Base-by-base conservation (phyloP, 202 grass and related monocot species). In the Zoysia matrella region DNA sequence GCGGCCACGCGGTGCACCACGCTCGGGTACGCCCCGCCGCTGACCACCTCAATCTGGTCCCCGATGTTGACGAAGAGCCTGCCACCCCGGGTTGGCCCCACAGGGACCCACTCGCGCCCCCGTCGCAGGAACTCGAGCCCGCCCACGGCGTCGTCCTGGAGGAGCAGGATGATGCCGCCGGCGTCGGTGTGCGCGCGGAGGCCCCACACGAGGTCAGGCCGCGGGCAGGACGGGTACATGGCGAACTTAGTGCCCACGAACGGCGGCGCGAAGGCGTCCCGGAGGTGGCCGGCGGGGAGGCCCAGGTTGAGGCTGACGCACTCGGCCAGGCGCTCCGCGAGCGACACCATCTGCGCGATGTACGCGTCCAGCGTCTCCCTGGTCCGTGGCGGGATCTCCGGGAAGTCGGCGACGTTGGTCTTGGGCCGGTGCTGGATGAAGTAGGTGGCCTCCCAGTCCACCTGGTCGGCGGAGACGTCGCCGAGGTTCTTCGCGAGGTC, bases 241-340 rank as follows among this genome's bases (percentile, higher is more conserved):
- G 92, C 92, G 75, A 98, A 86, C 84, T 98, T 94, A 48, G 95
- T 92, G 30, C 95, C 95, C 11, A 98, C 83, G 78, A 93, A 93
- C 16, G 92, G 82, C 62, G 92, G 95, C n/a, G 90, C 80, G 49
- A 98, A 93, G 54, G 86, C 9, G 39, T 41, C 82, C n/a, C 52
- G 72, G 53, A 94, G 64, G 80, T 79, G 54, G 60, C 55, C 69
- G 58, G n/a, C 75, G n/a, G 55, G 52, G 42, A 97, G 87, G 53
- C 95, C 86, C 8, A 97, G 90, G 83, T 88, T 94, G 0, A 88
- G 72, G 83, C 92, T 91, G 73, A 94, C 48, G 88, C 76, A 83
- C 76, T 91, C 86, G 5, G 61, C 90, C 1, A 97, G 90, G 65
- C 18, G 69, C 90, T 94, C 92, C 0, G 88, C 94, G 1, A 97